Conservation (phyloP, 2,329 filamentous ascomycete genomes). For the Scedosporium minutisporum region DNA sequence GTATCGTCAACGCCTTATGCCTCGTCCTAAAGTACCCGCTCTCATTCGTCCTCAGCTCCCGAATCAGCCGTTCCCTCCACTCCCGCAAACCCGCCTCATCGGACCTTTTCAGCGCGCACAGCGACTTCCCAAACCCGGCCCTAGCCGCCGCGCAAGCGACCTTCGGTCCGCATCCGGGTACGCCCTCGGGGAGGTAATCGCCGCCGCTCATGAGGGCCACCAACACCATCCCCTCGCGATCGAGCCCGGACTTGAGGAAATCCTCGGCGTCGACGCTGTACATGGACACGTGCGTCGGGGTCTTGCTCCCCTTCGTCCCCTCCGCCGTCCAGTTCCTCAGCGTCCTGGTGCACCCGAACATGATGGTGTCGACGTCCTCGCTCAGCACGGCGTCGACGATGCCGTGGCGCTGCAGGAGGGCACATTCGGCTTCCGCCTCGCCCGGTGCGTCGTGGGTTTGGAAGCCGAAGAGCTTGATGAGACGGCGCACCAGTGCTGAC, state of each 20-base stretch:
- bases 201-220: constrained; percentile 92
- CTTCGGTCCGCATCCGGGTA: constrained; percentile 79
- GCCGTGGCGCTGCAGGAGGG: constrained; percentile 68
- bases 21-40: constrained; percentile 68
- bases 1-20: constrained; percentile 65
- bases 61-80: constrained; percentile 65
- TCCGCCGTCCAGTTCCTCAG: constrained; percentile 79
- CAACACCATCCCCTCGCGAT: constrained; percentile 82
- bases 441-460: constrained; percentile 78
- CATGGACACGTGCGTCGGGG: constrained; percentile 76
- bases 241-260: constrained; percentile 49
- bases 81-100: constrained; percentile 49
- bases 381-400: constrained; percentile 89
- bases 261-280: constrained; percentile 56
- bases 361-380: constrained; percentile 93
- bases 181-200: constrained; percentile 83
- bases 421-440: constrained; percentile 94
- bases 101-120: constrained; percentile 55
- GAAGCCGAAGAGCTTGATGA: constrained; percentile 80
- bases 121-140: constrained; percentile 71
- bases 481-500: constrained; percentile 67
- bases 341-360: constrained; percentile 82
- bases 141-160: constrained; percentile 81
- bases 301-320: constrained; percentile 48
- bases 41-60: constrained; percentile 77